Evolutionary conservation across 352 stramenopile species (phyloP).

Genomic region (Phytophthora rubi): DNA sequence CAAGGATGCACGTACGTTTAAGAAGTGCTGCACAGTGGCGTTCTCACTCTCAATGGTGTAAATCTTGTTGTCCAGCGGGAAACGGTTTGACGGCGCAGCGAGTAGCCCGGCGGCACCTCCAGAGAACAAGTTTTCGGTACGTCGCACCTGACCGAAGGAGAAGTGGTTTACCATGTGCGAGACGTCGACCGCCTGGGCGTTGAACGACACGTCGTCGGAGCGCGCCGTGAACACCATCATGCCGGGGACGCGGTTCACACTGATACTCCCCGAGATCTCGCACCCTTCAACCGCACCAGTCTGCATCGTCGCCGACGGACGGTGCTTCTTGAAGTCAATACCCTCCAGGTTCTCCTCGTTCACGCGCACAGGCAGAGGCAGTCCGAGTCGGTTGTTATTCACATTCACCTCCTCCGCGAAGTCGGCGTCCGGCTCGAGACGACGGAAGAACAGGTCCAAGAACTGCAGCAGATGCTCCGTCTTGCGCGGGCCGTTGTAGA

Average conservation of each 20-base stretch:
- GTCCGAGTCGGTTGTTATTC: constrained; percentile 51
- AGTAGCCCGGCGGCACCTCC: constrained; percentile 47
- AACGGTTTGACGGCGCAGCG: constrained; percentile 59
- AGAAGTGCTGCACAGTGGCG: constrained; percentile 82
- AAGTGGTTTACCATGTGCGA: constrained; percentile 85
- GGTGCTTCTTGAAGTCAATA: constrained; percentile 59
- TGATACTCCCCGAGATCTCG: constrained; percentile 80
- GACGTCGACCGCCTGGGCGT: constrained; percentile 61
- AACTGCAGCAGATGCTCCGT: constrained; percentile 80
- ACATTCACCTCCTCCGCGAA: constrained; percentile 83
- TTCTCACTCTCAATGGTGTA: constrained; percentile 69
- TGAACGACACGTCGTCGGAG: constrained; percentile 76
- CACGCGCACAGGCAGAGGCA: constrained; percentile 60
- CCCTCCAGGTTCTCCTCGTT: constrained; percentile 60
- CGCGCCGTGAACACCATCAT: constrained; percentile 73
- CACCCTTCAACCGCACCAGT: constrained; percentile 66
- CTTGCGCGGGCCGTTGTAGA: constrained; percentile 84
- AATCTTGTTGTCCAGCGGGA: constrained; percentile 60
- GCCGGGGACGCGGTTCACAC: constrained; percentile 78
- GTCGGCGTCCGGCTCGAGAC: constrained; percentile 77
- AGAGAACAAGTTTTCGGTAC: constrained; percentile 62
- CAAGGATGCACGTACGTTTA: constrained; percentile 72
- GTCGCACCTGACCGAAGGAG: constrained; percentile 84
- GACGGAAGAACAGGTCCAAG: constrained; percentile 84
- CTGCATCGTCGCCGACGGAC: constrained; percentile 36